Base-by-base conservation (phyloP, 2,329 filamentous ascomycete species). In the Cyphellophora attinorum region DNA sequence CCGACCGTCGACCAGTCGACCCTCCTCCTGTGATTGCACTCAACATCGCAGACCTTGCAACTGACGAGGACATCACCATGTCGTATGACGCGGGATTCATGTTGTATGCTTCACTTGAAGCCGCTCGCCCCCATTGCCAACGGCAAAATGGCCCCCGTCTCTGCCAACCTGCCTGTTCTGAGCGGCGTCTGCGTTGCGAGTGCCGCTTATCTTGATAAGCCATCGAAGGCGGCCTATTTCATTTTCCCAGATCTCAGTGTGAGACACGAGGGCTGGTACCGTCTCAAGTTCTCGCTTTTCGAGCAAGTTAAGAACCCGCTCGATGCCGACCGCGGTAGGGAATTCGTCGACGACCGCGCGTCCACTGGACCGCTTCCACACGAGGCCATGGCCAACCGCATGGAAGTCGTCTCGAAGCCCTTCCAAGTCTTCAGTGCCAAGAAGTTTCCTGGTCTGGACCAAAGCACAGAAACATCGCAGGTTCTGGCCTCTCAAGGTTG, bases 1-100 rank as follows among this genome's bases (percentile, higher is more conserved):
- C 84, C 51, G 88, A 95, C 60, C 80, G 89, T 49, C 82, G 89
- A 35, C 88, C 89, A 13, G 88, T 95, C 42, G 89, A 95, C 58
- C 88, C 88, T 41, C 91, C 91, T 2, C 91, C 91, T 1, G 91
- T 98, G 36, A 85, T 96, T 25, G 85, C 93, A 60, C 68, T 98
- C 42, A 81, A 80, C 46, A 82, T 96, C 45, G 85, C 78, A 50
- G 83, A 94, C 54, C 83, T 59, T 6, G 57, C 53, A 42, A 67
- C 67, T 37, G 73, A 77, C 16, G 67, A 77, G 15, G 81, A 86
- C 41, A 75, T 86, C 51, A 96, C 91, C 2, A 93, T 93, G 52
- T 74, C 77, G 39, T 93, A 95, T 67, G 89, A 93, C 54, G 88
- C 88, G 54, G 94, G 93, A 61, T 96, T 96, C 72, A 96, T 98